A percentile compares a stretch with the other conserved stretches of the same genome.
Evolutionary conservation across 1,284 basidiomycete genomes (phyloP).

Genomic region (Cryptococcus neoformans): DNA sequence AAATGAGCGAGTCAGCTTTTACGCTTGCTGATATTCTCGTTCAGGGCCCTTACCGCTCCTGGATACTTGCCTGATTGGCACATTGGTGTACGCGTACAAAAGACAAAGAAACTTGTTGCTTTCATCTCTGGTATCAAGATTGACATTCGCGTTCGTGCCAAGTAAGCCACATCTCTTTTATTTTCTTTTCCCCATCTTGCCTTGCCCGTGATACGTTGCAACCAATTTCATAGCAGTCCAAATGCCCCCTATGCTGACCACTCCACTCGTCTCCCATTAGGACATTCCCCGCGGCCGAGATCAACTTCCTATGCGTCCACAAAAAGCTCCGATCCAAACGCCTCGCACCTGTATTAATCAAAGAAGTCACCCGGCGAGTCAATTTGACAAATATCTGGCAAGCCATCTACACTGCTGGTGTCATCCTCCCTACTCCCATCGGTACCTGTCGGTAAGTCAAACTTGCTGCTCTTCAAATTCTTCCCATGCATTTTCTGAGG

Average conservation of each 20-base stretch:
- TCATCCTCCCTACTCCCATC: conserved; percentile 85
- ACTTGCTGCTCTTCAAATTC: background rate
- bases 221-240: too few species aligned
- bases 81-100: conserved; percentile 85
- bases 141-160: conserved; percentile 69
- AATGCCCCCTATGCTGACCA: background rate
- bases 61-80: conserved; percentile 95
- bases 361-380: conserved; percentile 93
- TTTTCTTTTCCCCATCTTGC: background rate
- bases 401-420: conserved; percentile 93
- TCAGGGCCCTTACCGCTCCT: conserved; percentile 89
- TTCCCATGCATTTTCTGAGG: background rate
- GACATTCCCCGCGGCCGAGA: conserved; percentile 72
- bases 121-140: conserved; percentile 97
- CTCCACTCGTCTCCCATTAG: conserved; percentile 49
- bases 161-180: conserved; percentile 55
- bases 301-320: conserved; percentile 98
- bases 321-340: conserved; percentile 97
- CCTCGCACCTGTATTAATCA: conserved; percentile 93
- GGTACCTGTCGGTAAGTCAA: conserved; percentile 66
- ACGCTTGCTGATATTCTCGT: too few species aligned
- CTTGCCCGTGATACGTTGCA: too few species aligned
- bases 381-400: conserved; percentile 91
- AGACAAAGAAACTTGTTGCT: conserved; percentile 90
- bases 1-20: too few species aligned